Conservation (phyloP, 164 flowering plant genomes). For the Aristolochia contorta region DNA sequence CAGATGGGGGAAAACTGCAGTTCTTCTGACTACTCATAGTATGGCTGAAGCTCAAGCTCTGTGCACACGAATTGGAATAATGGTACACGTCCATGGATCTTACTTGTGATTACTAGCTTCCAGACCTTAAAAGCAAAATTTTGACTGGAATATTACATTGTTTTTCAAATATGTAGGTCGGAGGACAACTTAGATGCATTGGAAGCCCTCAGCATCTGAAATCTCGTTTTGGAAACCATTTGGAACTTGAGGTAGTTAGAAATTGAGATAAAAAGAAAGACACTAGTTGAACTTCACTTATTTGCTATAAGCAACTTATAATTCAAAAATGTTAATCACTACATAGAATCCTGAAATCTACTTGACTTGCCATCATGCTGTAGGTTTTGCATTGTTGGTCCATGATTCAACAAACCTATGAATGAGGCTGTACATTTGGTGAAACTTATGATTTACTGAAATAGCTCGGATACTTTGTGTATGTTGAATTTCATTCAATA, state of each 20-base stretch:
- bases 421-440: too few species aligned
- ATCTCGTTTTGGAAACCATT: constrained; percentile 93
- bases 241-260: constrained; percentile 79
- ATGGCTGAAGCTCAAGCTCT: constrained; percentile 99
- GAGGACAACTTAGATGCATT: constrained; percentile 80
- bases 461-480: too few species aligned
- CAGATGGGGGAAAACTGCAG: constrained; percentile 95
- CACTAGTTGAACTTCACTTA: too few species aligned
- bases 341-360: too few species aligned
- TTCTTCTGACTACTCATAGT: constrained; percentile 93
- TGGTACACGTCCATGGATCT: constrained; percentile 38
- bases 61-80: constrained; percentile 93
- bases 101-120: neutral
- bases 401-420: too few species aligned
- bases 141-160: neutral
- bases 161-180: constrained; percentile 49
- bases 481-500: too few species aligned
- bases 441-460: too few species aligned
- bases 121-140: constrained; percentile 1
- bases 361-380: too few species aligned
- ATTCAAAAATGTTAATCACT: too few species aligned
- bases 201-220: constrained; percentile 97
- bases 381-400: too few species aligned
- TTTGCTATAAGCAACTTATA: too few species aligned
- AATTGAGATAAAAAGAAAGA: neutral